Conservation (phyloP, 2,329 filamentous ascomycete species). For the Aureobasidium melanogenum region DNA sequence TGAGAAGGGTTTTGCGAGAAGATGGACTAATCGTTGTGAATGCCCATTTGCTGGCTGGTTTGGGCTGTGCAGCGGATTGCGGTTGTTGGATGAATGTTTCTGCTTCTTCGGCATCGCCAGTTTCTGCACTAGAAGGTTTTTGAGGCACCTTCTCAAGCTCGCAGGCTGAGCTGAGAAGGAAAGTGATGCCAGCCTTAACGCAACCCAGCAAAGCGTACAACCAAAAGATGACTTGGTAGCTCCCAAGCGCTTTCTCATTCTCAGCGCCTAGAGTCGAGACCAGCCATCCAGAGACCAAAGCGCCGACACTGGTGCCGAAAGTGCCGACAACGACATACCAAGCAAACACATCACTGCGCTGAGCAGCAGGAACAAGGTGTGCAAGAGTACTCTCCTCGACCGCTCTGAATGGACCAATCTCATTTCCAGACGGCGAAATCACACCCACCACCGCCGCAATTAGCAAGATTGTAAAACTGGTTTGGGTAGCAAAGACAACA, state of each 20-base stretch:
- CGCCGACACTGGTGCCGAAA: constrained; percentile 21
- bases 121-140: constrained; percentile 20
- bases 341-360: constrained; percentile 23
- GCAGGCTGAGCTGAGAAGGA: constrained; percentile 31
- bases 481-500: constrained; percentile 20
- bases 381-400: constrained; percentile 27
- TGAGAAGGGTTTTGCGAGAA: constrained; percentile 47
- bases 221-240: constrained; percentile 35
- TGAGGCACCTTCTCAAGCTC: constrained; percentile 23
- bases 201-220: constrained; percentile 34
- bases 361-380: constrained; percentile 21
- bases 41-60: constrained; percentile 18
- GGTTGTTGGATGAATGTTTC: constrained; percentile 3
- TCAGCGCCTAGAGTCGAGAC: constrained; percentile 25
- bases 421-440: constrained; percentile 26
- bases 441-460: constrained; percentile 26
- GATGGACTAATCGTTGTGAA: constrained; percentile 50
- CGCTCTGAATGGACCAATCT: constrained; percentile 28
- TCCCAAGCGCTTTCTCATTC: constrained; percentile 30
- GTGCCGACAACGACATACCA: constrained; percentile 24
- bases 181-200: constrained; percentile 29
- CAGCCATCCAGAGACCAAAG: constrained; percentile 28
- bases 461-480: constrained; percentile 24
- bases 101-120: constrained; percentile 18
- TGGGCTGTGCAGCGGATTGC: neutral